Base-by-base conservation (phyloP, 2,329 filamentous ascomycete species). In the Cladosporium halotolerans region DNA sequence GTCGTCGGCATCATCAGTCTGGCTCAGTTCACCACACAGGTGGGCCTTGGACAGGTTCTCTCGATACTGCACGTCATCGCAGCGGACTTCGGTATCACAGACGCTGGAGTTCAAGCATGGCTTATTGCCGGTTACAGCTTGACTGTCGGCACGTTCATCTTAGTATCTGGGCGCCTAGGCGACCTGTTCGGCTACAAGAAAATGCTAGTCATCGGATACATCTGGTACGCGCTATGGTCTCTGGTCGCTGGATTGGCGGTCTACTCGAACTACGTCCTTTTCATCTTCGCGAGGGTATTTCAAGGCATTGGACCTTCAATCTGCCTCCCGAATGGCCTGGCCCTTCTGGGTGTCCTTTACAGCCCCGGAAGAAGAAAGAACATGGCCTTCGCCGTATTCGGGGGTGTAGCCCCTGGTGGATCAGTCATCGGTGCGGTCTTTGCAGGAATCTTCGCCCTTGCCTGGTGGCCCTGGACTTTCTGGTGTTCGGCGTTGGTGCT, bases 71-170 rank as follows among this genome's bases (percentile, higher is more conserved):
- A 55, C 48, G 31, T 55, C 36, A 55, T 55, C 36, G 42, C 51
- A 7, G 51, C 38, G 23, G 51, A 53, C 9, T 72, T 79, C 38
- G 67, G 66, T 13, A 66, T 53, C 8, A 46, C 62, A 2, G 68
- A 69, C 44, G 68, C 73, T 2, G 75, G 71, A 16, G 64, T 75
- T 42, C 66, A 72, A 34, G 68, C 70, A 16, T 76, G 72, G 73
- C 65, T 74, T 49, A 69, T 73, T 41, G 72, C 73, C 3, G 72
- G 65, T 13, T 76, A 74, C 63, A 67, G 65, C 41, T 59, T 74
- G 19, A 73, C 72, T 1, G 70, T 73, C n/a, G 72, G 72, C 16
- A 73, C 71, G 4, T 74, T 74, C 57, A 75, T 76, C 53, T 66
- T 75, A 33, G 69, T 73, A 19, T 69, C 70, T 14, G 73, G 73